phyloP scores from a whole-genome alignment of 306 rosid species.

The Trichosanthes truncata region DNA sequence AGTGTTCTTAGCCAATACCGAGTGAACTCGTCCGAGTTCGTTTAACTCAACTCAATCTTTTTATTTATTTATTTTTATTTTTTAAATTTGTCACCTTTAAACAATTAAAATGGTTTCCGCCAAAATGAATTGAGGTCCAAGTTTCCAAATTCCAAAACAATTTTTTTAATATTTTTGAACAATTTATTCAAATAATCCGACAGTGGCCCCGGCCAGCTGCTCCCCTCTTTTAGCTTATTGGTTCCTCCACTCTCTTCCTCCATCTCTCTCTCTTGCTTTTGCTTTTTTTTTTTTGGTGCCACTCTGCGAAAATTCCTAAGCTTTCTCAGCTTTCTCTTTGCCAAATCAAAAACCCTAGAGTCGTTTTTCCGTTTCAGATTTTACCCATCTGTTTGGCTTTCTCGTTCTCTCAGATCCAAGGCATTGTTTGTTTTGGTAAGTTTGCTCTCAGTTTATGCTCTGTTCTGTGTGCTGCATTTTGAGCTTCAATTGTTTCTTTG shows the following conservation, averaged over 20 bases:
- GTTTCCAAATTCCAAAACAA: not conserved
- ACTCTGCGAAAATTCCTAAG: slow-evolving; percentile 20
- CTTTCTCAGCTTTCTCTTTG: slow-evolving; percentile 6
- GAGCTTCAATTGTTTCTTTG: slow-evolving; percentile 5
- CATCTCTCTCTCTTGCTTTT: slow-evolving; percentile 14
- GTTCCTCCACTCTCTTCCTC: slow-evolving; percentile 21
- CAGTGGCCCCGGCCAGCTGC: slow-evolving; percentile 14
- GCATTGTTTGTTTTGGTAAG: slow-evolving; percentile 14
- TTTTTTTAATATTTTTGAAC: not conserved
- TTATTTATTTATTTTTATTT: not conserved
- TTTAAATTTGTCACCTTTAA: not conserved
- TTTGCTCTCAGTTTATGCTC: not conserved
- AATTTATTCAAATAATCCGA: not conserved
- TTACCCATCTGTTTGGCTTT: not conserved
- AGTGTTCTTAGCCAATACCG: not conserved
- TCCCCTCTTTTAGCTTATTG: slow-evolving; percentile 20
- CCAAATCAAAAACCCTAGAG: slow-evolving; percentile 28
- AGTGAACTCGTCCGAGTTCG: slow-evolving; percentile 2
- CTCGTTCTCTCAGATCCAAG: slow-evolving; percentile 37
- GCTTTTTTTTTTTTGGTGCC: slow-evolving; percentile 24
- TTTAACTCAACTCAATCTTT: not conserved
- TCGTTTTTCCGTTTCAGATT: slow-evolving; percentile 14
- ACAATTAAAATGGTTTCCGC: slow-evolving; percentile 10
- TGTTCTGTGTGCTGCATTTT: not conserved
- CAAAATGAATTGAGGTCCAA: not conserved